phyloP scores from a whole-genome alignment of 805 yeast genomes.

The Candida maltosa region DNA sequence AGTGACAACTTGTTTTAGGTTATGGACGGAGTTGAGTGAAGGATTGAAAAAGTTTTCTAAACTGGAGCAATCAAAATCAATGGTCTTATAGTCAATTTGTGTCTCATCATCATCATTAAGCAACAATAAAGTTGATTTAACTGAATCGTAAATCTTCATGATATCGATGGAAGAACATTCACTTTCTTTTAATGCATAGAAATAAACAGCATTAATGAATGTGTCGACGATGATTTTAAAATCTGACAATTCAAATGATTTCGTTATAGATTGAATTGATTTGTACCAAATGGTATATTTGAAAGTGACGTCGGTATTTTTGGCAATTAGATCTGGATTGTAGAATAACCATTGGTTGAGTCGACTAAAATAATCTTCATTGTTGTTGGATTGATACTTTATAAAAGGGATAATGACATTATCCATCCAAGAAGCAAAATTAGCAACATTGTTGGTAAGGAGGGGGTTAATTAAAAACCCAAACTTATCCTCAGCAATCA shows the following conservation, averaged over 20 bases:
- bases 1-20: slow-evolving; percentile 19
- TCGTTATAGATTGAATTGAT: slow-evolving; percentile 13
- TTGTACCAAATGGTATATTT: slow-evolving; percentile 21
- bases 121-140: slow-evolving; percentile 19
- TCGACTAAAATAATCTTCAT: slow-evolving; percentile 19
- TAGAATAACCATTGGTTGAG: slow-evolving; percentile 23
- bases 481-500: slow-evolving; percentile 16
- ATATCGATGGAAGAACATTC: slow-evolving; percentile 22
- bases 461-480: slow-evolving; percentile 22
- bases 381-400: slow-evolving; percentile 10
- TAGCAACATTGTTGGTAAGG: slow-evolving; percentile 11
- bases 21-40: no score
- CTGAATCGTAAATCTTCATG: slow-evolving; percentile 24
- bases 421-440: slow-evolving; percentile 21
- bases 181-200: slow-evolving; percentile 12
- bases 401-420: slow-evolving; percentile 28
- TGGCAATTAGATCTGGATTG: no score
- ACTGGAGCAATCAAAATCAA: no score
- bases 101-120: background rate
- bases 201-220: slow-evolving; percentile 21
- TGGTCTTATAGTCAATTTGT: no score
- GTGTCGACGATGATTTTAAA: slow-evolving; percentile 14
- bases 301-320: no score
- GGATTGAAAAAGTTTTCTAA: no score
- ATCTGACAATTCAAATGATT: slow-evolving; percentile 7